Conservation (phyloP, 148 eudicot species). For the Fagopyrum esculentum region DNA sequence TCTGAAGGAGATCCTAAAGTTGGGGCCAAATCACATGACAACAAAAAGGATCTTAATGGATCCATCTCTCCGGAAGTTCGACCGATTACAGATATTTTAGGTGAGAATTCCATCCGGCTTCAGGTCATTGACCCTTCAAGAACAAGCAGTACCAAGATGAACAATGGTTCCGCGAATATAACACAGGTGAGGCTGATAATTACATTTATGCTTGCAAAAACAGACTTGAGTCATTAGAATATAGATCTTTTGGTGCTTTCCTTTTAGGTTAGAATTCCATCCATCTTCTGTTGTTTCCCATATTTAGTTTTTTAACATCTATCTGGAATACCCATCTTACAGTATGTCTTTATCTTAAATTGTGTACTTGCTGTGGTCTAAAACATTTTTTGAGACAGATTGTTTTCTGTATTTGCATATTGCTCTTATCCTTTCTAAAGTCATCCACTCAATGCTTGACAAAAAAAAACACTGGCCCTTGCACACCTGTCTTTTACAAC, state of each 20-base stretch:
- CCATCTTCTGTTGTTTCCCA: neutral
- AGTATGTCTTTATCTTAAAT: neutral
- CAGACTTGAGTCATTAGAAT: neutral
- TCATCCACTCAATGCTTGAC: neutral
- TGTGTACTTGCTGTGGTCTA: neutral
- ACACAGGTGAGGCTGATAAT: conserved; percentile 45
- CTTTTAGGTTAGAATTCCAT: neutral
- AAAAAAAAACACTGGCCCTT: neutral
- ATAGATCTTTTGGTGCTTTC: neutral
- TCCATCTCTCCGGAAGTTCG: conserved; percentile 67
- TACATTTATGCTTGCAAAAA: neutral
- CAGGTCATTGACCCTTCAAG: conserved; percentile 87
- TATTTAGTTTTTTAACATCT: neutral
- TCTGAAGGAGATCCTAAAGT: conserved; percentile 57
- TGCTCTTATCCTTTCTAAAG: neutral
- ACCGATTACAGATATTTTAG: conserved; percentile 80
- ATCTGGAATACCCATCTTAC: too few relatives aligned
- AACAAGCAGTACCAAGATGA: conserved; percentile 41
- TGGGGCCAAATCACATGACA: conserved; percentile 75
- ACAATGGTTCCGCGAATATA: conserved; percentile 28
- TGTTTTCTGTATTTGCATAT: neutral
- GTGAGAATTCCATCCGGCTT: conserved; percentile 69
- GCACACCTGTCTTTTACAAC: neutral
- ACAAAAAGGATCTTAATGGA: conserved; percentile 37
- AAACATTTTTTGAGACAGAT: neutral